A percentile compares a stretch with the other conserved stretches of the same genome.
Evolutionary conservation across 2,329 filamentous ascomycete genomes (phyloP).

Genomic region (Allantophomopsis lycopodina): DNA sequence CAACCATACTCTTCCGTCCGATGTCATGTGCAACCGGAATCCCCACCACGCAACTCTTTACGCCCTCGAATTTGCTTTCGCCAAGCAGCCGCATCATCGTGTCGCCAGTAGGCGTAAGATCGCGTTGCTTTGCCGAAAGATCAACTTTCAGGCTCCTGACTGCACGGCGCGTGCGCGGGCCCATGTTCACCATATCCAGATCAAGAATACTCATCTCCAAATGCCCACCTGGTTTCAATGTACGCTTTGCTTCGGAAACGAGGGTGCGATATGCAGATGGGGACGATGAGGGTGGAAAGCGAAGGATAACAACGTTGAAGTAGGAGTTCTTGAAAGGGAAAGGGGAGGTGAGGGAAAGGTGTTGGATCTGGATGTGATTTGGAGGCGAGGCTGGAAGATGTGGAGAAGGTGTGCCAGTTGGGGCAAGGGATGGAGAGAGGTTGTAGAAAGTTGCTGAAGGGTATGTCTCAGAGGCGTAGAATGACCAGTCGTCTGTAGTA

Average conservation of each 20-base stretch:
- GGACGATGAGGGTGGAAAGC: conserved; percentile 59
- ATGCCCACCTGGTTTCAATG: conserved; percentile 64
- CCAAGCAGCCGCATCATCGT: conserved; percentile 53
- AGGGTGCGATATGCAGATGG: conserved; percentile 58
- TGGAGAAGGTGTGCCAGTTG: conserved; percentile 18
- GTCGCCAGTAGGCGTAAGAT: conserved; percentile 46
- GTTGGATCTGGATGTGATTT: conserved; percentile 67
- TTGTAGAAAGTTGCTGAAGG: conserved; percentile 65
- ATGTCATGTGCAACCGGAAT: conserved; percentile 53
- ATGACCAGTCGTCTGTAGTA: conserved; percentile 60
- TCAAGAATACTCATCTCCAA: conserved; percentile 71
- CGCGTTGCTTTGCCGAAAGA: conserved; percentile 41
- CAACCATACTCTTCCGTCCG: conserved; percentile 5
- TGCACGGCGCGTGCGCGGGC: conserved; percentile 51
- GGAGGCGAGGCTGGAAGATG: conserved; percentile 41
- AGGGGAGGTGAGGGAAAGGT: conserved; percentile 25
- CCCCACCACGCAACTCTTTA: conserved; percentile 66
- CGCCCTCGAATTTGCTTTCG: conserved; percentile 52
- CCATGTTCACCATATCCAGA: conserved; percentile 73
- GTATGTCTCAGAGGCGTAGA: conserved; percentile 72
- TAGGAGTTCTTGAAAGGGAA: conserved; percentile 33
- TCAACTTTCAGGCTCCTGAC: conserved; percentile 57
- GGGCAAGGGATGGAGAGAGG: conserved; percentile 39
- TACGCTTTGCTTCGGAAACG: conserved; percentile 61
- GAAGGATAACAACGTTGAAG: conserved; percentile 61